Conservation (phyloP, 192 early-diverging fungal genomes). For the Entomortierella beljakovae region DNA sequence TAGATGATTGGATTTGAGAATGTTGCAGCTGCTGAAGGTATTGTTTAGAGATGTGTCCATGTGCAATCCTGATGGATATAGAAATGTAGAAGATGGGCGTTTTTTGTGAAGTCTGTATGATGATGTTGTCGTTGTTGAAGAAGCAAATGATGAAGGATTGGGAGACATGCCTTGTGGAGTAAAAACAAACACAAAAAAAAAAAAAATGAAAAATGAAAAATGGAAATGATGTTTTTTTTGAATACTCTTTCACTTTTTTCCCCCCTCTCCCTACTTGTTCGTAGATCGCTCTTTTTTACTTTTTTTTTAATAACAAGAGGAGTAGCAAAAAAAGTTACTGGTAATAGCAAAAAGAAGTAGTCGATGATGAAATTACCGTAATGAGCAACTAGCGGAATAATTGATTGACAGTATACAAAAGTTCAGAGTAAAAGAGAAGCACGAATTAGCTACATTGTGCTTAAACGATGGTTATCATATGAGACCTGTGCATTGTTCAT, state of each 20-base stretch:
- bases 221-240: neutral
- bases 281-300: too few relatives aligned
- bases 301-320: neutral
- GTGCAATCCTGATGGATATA: neutral
- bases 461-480: too few relatives aligned
- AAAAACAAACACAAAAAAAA: too few relatives aligned
- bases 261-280: too few relatives aligned
- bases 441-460: too few relatives aligned
- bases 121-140: too few relatives aligned
- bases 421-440: neutral
- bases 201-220: too few relatives aligned
- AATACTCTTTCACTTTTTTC: too few relatives aligned
- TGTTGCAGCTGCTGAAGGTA: neutral
- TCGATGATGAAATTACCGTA: neutral
- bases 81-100: conserved; percentile 24
- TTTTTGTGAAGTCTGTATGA: conserved; percentile 25
- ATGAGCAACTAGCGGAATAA: neutral
- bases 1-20: neutral
- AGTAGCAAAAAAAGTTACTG: neutral
- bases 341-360: neutral
- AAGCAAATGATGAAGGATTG: neutral
- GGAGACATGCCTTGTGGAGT: conserved; percentile 2
- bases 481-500: too few relatives aligned
- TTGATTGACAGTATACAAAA: neutral
- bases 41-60: conserved; percentile 3